Evolutionary conservation across 2,329 filamentous ascomycete species (phyloP).

Genomic region (Fusarium kyushuense): DNA sequence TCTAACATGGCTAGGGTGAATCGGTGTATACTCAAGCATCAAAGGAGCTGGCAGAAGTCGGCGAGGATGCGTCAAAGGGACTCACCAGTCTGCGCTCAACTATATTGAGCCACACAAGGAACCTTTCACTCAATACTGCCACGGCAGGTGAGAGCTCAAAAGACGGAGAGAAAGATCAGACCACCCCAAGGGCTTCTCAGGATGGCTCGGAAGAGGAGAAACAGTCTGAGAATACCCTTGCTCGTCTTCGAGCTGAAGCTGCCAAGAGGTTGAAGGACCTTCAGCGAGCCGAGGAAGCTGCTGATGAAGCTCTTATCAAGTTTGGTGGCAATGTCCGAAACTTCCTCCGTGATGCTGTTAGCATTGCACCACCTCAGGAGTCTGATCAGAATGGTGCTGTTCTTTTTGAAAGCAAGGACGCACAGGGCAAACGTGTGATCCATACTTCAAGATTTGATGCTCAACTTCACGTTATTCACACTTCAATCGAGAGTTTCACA

Average conservation of each 20-base stretch:
- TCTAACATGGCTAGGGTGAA: conserved; percentile 70
- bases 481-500: conserved; percentile 81
- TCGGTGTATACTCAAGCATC: conserved; percentile 85
- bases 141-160: conserved; percentile 48
- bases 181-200: conserved; percentile 61
- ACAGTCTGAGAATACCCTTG: conserved; percentile 74
- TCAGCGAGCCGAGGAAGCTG: conserved; percentile 92
- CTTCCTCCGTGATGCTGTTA: conserved; percentile 91
- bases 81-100: conserved; percentile 76
- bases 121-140: conserved; percentile 72
- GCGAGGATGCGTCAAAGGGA: conserved; percentile 84
- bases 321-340: conserved; percentile 91
- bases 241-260: conserved; percentile 80
- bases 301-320: conserved; percentile 91
- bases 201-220: conserved; percentile 58
- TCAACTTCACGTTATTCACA: conserved; percentile 95
- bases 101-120: conserved; percentile 79
- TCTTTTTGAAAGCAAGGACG: conserved; percentile 94
- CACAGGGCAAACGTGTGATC: conserved; percentile 89
- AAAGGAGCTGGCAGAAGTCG: conserved; percentile 83
- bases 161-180: conserved; percentile 54
- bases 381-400: conserved; percentile 70
- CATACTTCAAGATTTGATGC: conserved; percentile 95
- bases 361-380: conserved; percentile 79
- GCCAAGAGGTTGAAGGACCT: conserved; percentile 88